phyloP scores from a whole-genome alignment of 2,329 filamentous ascomycete species.

The Cordyceps tenuipes region DNA sequence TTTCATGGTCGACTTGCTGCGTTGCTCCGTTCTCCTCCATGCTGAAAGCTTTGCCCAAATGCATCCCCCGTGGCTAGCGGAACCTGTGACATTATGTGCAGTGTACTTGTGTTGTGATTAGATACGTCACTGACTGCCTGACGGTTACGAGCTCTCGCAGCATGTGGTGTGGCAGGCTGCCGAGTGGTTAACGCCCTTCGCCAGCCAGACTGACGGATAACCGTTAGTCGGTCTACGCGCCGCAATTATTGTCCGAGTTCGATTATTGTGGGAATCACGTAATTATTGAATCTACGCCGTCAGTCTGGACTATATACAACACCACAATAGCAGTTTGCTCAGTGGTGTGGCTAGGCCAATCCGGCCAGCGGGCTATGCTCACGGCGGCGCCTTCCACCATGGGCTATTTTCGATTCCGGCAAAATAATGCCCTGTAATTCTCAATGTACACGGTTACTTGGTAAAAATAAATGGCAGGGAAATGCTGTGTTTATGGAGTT shows the following conservation, averaged over 20 bases:
- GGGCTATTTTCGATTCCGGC: neutral
- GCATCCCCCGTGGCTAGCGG: neutral
- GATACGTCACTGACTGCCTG: neutral
- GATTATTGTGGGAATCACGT: neutral
- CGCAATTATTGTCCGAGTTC: neutral
- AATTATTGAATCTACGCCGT: neutral
- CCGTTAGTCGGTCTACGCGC: neutral
- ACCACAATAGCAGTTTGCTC: too few species aligned
- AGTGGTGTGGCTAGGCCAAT: neutral
- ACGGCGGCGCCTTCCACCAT: neutral
- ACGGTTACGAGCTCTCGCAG: neutral
- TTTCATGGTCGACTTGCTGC: too few species aligned
- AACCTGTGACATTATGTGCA: neutral
- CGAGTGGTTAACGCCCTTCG: neutral
- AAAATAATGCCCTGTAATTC: too few species aligned
- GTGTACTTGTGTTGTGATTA: neutral
- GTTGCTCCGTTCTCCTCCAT: neutral
- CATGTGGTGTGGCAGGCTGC: neutral
- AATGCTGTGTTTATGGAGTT: too few species aligned
- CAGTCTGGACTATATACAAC: neutral
- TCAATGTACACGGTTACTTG: too few species aligned
- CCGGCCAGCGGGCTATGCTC: neutral
- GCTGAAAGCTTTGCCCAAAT: neutral
- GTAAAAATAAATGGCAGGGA: too few species aligned
- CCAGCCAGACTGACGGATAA: neutral